Evolutionary conservation across 208 protist species (phyloP).

Genomic region (Trypanosoma avium): DNA sequence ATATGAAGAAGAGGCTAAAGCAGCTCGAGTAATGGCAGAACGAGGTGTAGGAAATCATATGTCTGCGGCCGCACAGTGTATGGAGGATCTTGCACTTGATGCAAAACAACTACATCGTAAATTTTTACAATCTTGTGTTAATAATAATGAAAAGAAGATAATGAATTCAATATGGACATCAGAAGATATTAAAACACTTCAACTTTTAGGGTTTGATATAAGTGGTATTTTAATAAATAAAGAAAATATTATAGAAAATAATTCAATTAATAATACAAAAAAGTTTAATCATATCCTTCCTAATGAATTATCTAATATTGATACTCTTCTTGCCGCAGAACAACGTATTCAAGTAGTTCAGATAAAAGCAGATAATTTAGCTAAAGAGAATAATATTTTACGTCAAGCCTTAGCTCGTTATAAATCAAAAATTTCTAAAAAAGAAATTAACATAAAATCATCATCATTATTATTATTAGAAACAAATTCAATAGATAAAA

Average conservation of each 20-base stretch:
- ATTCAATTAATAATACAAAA: too few species aligned
- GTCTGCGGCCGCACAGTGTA: constrained; percentile 9
- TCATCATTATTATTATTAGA: too few species aligned
- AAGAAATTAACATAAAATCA: too few species aligned
- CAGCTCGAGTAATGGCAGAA: constrained; percentile 6
- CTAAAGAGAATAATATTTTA: constrained; percentile 3
- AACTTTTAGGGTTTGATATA: constrained; percentile 23
- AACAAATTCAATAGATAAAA: not conserved
- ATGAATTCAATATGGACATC: not conserved
- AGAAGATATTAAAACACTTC: constrained; percentile 14
- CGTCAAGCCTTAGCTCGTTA: not conserved
- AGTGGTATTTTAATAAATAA: not conserved
- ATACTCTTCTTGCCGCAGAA: constrained; percentile 11
- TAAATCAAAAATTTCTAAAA: not conserved
- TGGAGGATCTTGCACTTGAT: constrained; percentile 19
- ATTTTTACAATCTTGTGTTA: constrained; percentile 3
- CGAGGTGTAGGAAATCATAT: constrained; percentile 2
- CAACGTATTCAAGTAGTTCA: constrained; percentile 1
- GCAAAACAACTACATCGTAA: constrained; percentile 6
- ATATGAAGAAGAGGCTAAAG: constrained; percentile 23
- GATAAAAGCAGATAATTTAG: constrained; percentile 7
- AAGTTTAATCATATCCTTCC: too few species aligned
- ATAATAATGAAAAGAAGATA: not conserved
- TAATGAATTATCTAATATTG: constrained; percentile 3
- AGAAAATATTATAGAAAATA: too few species aligned